Percentiles rank a stretch among this genome's conserved stretches.
Evolutionary conservation across 257 asterid species (phyloP).

Genomic region (Fraxinus americana): DNA sequence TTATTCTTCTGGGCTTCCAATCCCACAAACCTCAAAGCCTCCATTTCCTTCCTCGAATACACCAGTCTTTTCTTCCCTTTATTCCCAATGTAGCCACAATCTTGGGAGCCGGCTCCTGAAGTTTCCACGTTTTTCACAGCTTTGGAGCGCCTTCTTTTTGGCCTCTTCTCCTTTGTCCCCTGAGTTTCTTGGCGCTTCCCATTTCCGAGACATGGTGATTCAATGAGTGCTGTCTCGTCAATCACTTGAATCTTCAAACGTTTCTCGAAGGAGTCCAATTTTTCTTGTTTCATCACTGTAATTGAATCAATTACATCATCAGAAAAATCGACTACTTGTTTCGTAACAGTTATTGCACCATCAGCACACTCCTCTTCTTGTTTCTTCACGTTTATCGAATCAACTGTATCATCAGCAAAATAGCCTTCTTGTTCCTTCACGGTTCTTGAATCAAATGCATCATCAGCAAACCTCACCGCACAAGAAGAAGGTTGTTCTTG

Average conservation of each 20-base stretch:
- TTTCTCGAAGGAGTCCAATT: background rate
- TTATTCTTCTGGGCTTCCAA: conserved; percentile 42
- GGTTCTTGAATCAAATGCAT: background rate
- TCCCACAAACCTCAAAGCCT: conserved; percentile 39
- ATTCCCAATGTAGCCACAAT: conserved; percentile 7
- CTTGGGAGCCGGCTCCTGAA: background rate
- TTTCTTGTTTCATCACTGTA: background rate
- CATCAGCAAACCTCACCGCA: background rate
- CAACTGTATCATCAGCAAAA: background rate
- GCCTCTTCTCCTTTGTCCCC: conserved; percentile 14
- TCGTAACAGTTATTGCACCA: background rate
- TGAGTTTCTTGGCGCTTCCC: background rate
- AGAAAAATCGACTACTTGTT: background rate
- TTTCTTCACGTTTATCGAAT: background rate
- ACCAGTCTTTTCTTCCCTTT: conserved; percentile 18
- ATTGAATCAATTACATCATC: background rate
- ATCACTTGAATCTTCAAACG: conserved; percentile 29
- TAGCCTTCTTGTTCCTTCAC: background rate
- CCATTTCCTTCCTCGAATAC: conserved; percentile 45
- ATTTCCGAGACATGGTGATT: conserved; percentile 14
- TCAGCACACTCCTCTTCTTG: background rate
- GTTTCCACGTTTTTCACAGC: conserved; percentile 1
- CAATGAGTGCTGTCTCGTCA: conserved; percentile 35
- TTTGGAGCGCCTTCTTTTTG: background rate
- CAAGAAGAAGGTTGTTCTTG: background rate